Evolutionary conservation across 805 yeast species (phyloP), one percentile per base, ranked within the genome.

Genomic region (Lipomyces yamanashiensis): DNA sequence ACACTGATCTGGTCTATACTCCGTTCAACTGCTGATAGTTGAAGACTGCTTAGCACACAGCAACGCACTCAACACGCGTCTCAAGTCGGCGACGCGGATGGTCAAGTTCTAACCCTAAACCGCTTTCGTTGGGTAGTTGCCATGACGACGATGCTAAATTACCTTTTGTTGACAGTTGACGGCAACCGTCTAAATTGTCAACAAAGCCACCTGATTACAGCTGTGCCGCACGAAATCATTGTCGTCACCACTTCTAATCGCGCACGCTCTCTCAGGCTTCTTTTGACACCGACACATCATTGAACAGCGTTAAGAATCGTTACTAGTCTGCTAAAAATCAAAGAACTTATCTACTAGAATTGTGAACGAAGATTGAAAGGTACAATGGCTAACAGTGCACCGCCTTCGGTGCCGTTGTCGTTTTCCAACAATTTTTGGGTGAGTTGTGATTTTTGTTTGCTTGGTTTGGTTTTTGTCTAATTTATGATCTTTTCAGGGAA

Each of bases 401-500:
- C 60, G 19, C 69, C 69, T 12, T 47, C 69, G 19, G 69, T 66
- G 21, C 69, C 69, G 41, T 56, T 66, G 17, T 67, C 71, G 45
- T 68, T 70, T 48, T 53, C 71, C 43, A 69, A 69, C 36, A 58
- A 69, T 54, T 69, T 69, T 49, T 69, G 72, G 72, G 72, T 69
- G 56, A 8, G 71, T 36, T 19, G 2, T 39, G 9, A 19, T 8
- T 9, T 19, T 34, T 45, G 47, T 19, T 47, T 44, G 21, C 17
- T 15, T 34, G 45, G 1, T 2, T 40, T 19, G 21, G 53, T 13
- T 19, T 9, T 10, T 2, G 19, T 5, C 51, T 59, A 37, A 44
- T 23, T 21, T 7, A 23, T 19, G 2, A 9, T 34, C 33, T n/a
- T 50, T 17, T 1, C 34, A 68, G 84, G 86, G 87, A 34, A 72